phyloP scores from a whole-genome alignment of 2,329 filamentous ascomycete genomes.

The Ceratocystis alfenasii region DNA sequence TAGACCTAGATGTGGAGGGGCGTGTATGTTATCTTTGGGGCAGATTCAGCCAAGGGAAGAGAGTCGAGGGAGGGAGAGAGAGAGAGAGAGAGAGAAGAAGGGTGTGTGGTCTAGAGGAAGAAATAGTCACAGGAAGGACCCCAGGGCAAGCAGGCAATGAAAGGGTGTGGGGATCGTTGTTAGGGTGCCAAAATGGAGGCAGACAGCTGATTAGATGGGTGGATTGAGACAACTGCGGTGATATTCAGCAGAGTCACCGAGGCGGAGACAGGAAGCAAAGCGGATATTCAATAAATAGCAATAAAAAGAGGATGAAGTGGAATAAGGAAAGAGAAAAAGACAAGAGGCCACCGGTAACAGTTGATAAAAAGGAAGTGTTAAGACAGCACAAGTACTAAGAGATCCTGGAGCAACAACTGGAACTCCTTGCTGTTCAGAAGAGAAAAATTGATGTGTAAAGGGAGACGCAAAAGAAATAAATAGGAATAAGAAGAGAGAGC shows the following conservation, averaged over 20 bases:
- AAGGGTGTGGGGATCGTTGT: not conserved
- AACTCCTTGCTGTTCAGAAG: constrained; percentile 5
- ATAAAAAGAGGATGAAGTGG: not conserved
- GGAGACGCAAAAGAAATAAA: not conserved
- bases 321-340: not conserved
- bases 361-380: constrained; percentile 5
- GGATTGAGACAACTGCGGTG: not conserved
- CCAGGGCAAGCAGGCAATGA: not conserved
- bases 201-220: not conserved
- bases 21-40: not conserved
- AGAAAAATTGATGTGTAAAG: not conserved
- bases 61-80: not conserved
- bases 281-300: not conserved
- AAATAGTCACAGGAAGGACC: not conserved
- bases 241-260: constrained; percentile 11
- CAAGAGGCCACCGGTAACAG: constrained; percentile 2
- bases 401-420: not conserved
- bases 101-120: not conserved
- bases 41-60: not conserved
- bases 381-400: not conserved
- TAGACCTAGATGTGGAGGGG: not conserved
- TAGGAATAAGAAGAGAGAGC: not conserved
- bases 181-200: not conserved
- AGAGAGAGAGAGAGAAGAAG: not conserved
- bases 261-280: not conserved